These are phyloP conservation scores for Tuber magnatum DNA, from an alignment of 495 filamentous ascomycete genomes.

Conservation along the genomic window DNA sequence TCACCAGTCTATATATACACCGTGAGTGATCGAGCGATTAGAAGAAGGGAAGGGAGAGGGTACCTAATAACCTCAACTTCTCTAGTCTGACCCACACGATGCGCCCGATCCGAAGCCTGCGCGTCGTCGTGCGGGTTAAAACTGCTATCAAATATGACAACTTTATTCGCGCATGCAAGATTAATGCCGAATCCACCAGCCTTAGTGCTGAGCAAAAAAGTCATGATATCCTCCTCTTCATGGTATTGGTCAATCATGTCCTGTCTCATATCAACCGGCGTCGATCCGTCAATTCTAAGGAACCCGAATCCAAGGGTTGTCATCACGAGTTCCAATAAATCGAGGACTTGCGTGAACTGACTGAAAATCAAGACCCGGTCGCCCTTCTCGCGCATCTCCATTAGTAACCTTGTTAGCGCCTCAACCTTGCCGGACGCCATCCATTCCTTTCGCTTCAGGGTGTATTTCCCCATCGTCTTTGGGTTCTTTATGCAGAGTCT, in stretches of 20 bases:
- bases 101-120: conserved; percentile 92
- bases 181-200: conserved; percentile 95
- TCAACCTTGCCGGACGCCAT: conserved; percentile 88
- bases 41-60: neutral
- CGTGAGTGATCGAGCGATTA: conserved; percentile 11
- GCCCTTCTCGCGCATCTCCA: conserved; percentile 66
- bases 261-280: conserved; percentile 73
- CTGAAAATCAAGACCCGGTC: conserved; percentile 85
- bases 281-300: conserved; percentile 76
- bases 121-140: conserved; percentile 97
- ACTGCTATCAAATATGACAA: conserved; percentile 89
- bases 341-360: conserved; percentile 83
- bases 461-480: conserved; percentile 60
- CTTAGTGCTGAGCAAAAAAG: conserved; percentile 87
- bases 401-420: conserved; percentile 64
- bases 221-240: conserved; percentile 65
- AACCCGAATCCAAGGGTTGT: conserved; percentile 65
- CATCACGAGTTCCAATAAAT: conserved; percentile 77
- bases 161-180: conserved; percentile 87
- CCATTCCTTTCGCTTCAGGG: conserved; percentile 69
- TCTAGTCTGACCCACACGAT: conserved; percentile 82
- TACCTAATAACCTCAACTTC: conserved; percentile 69
- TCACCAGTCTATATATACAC: conserved; percentile 58
- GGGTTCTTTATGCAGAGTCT: conserved; percentile 65
- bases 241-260: conserved; percentile 80